phyloP scores from a whole-genome alignment of 2,329 filamentous ascomycete species.

The Clonostachys rosea region DNA sequence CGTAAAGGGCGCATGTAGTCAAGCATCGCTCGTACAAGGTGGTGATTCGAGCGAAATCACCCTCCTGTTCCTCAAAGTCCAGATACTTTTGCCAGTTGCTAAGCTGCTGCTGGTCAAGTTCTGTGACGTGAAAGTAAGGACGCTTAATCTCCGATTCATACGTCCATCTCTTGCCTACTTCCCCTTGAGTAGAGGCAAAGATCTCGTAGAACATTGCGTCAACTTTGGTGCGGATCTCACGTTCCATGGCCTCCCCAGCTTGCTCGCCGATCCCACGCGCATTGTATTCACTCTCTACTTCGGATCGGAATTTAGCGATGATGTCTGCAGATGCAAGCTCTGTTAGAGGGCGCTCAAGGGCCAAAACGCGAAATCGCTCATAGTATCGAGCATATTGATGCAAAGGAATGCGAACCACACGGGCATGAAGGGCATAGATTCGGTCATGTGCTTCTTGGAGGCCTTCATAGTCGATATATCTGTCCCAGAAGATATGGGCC shows the following conservation, averaged over 20 bases:
- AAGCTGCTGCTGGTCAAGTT: conserved; percentile 81
- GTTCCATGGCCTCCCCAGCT: conserved; percentile 64
- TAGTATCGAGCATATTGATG: conserved; percentile 96
- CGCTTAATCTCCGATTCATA: conserved; percentile 94
- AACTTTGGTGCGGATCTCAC: conserved; percentile 74
- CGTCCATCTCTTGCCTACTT: conserved; percentile 90
- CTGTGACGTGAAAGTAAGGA: conserved; percentile 94
- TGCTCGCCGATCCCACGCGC: conserved; percentile 68
- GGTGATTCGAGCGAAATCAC: conserved; percentile 67
- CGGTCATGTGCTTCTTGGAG: conserved; percentile 78
- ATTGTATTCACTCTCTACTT: conserved; percentile 46
- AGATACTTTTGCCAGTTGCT: conserved; percentile 94
- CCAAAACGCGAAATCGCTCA: conserved; percentile 78
- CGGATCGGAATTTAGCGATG: background rate
- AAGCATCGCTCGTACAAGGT: conserved; percentile 93
- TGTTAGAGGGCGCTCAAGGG: conserved; percentile 64
- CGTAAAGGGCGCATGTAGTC: conserved; percentile 89
- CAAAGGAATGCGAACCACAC: conserved; percentile 86
- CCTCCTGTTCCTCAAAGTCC: conserved; percentile 88
- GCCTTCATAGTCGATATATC: conserved; percentile 96
- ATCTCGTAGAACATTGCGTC: conserved; percentile 77
- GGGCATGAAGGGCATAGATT: conserved; percentile 78
- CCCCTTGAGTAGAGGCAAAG: conserved; percentile 76
- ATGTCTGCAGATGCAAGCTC: conserved; percentile 60
- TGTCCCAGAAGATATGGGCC: conserved; percentile 97